Conservation (phyloP, 2,329 filamentous ascomycete species). For the Stagonosporopsis rhizophila region DNA sequence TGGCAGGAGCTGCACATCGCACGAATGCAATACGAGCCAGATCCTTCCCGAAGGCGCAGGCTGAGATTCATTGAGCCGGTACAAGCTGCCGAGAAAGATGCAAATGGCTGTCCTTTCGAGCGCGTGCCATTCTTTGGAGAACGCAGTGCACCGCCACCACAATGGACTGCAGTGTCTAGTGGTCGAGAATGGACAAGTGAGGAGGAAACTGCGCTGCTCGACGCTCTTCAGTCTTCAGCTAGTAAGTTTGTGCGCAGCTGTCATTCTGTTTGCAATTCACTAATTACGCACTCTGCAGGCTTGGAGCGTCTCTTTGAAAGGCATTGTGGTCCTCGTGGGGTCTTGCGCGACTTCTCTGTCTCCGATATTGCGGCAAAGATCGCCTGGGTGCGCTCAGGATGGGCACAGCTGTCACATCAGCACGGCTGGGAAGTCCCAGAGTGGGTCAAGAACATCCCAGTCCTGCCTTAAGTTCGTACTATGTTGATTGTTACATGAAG, state of each 20-base stretch:
- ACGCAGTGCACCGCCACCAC: slow-evolving; percentile 34
- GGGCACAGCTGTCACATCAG: slow-evolving; percentile 23
- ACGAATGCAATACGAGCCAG: slow-evolving; percentile 37
- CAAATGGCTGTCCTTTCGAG: slow-evolving; percentile 50
- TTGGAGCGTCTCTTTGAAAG: slow-evolving; percentile 39
- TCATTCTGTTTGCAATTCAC: not conserved
- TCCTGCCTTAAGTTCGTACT: slow-evolving; percentile 22
- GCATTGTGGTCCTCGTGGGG: slow-evolving; percentile 34
- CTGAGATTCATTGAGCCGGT: slow-evolving; percentile 23
- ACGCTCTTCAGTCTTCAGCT: slow-evolving; percentile 33
- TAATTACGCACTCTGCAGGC: slow-evolving; percentile 20
- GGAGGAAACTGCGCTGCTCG: slow-evolving; percentile 44
- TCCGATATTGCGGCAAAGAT: slow-evolving; percentile 21
- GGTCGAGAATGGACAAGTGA: slow-evolving; percentile 40
- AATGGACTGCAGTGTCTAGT: slow-evolving; percentile 16
- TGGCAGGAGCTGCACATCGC: slow-evolving; percentile 42
- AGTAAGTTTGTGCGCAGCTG: slow-evolving; percentile 26
- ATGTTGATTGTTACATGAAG: not conserved
- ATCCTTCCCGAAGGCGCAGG: slow-evolving; percentile 16
- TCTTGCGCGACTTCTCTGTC: slow-evolving; percentile 39
- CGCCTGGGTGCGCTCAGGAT: slow-evolving; percentile 24
- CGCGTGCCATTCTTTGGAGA: slow-evolving; percentile 49
- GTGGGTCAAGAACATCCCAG: slow-evolving; percentile 40
- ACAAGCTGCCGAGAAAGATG: slow-evolving; percentile 42
- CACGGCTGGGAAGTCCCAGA: slow-evolving; percentile 31